A percentile compares a stretch with the other conserved stretches of the same genome.
phyloP scores from a whole-genome alignment of 768 basidiomycete genomes.

The Tulasnella sp. region DNA sequence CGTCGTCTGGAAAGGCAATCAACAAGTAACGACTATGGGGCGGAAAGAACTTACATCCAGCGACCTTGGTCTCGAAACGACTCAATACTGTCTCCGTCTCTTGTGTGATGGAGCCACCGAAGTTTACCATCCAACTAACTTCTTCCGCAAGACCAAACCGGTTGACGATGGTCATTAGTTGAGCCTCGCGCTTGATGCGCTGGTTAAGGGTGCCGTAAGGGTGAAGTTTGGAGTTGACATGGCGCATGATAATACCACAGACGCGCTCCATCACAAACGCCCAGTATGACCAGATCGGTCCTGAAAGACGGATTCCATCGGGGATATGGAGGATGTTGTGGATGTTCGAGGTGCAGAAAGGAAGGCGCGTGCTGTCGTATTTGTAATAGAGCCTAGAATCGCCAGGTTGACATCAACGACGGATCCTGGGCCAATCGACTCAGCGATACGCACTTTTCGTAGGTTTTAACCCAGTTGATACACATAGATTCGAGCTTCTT shows the following conservation, averaged over 20 bases:
- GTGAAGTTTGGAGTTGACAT: neutral
- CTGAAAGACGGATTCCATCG: neutral
- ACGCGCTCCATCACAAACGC: constrained; percentile 10
- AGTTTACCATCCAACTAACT: neutral
- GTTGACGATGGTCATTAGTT: neutral
- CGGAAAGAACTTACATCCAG: neutral
- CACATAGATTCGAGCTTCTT: constrained; percentile 22
- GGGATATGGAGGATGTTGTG: constrained; percentile 1
- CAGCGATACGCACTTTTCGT: neutral
- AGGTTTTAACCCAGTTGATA: neutral
- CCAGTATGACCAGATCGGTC: constrained; percentile 9
- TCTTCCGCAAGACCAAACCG: neutral
- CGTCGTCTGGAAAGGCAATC: neutral
- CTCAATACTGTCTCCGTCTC: neutral
- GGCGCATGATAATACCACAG: neutral
- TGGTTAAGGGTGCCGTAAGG: constrained; percentile 1
- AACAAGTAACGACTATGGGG: neutral
- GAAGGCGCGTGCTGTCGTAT: neutral
- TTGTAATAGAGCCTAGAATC: constrained; percentile 7
- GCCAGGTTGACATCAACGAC: neutral
- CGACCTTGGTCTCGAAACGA: neutral
- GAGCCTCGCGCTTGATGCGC: neutral
- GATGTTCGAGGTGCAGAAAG: neutral
- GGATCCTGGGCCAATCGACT: too few species aligned
- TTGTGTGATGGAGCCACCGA: neutral